Evolutionary conservation across 345 rosid genomes (phyloP).

Genomic region (Schrenkiella parvula): DNA sequence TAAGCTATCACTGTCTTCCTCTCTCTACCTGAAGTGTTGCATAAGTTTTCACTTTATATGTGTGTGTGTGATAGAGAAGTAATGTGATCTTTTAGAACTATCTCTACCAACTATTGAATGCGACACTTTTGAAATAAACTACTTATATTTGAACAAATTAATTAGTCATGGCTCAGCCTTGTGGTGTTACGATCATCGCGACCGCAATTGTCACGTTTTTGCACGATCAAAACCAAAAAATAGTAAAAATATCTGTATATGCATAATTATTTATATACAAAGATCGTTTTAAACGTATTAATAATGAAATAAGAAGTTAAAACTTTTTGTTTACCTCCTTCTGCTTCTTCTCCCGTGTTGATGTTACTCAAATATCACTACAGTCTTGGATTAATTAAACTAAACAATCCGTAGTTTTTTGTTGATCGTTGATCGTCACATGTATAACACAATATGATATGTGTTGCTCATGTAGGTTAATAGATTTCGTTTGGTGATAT

Average conservation of each 20-base stretch:
- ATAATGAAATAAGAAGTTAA: not conserved
- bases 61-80: slow-evolving; percentile 34
- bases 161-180: not conserved
- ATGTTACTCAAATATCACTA: slow-evolving; percentile 17
- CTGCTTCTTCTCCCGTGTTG: not conserved
- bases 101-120: slow-evolving; percentile 35
- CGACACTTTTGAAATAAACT: slow-evolving; percentile 23
- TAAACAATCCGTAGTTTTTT: not conserved
- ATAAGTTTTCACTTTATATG: slow-evolving; percentile 34
- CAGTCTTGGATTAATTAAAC: not conserved
- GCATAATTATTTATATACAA: too few relatives aligned
- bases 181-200: not conserved
- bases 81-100: slow-evolving; percentile 29
- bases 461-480: not conserved
- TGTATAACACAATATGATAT: not conserved
- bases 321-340: not conserved
- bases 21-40: slow-evolving; percentile 39
- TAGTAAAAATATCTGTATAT: not conserved
- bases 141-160: not conserved
- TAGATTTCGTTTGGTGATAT: slow-evolving; percentile 34
- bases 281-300: not conserved
- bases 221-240: not conserved
- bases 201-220: not conserved
- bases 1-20: slow-evolving; percentile 35
- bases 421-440: slow-evolving; percentile 20